A percentile compares a stretch with the other conserved stretches of the same genome.
Conservation (phyloP, 2,329 filamentous ascomycete genomes). For the Hansfordia pulvinata region DNA sequence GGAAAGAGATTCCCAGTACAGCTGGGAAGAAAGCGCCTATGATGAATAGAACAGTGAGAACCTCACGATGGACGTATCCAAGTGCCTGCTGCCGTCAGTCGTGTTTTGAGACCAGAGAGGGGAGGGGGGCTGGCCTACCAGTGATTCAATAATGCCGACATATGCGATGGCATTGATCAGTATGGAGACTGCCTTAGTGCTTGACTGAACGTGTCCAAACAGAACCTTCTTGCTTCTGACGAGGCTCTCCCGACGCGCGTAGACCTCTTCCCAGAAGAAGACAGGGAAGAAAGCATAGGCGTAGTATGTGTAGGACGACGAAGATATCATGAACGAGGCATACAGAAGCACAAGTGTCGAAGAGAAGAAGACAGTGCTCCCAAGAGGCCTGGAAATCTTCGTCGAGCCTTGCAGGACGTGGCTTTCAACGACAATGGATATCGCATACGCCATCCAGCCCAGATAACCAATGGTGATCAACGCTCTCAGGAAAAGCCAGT, state of each 20-base stretch:
- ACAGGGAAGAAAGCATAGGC: slow-evolving; percentile 85
- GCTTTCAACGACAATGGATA: slow-evolving; percentile 77
- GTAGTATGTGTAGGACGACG: slow-evolving; percentile 76
- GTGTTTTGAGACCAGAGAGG: slow-evolving; percentile 1
- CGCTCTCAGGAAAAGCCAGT: slow-evolving; percentile 89
- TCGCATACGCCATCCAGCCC: slow-evolving; percentile 87
- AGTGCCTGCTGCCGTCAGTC: slow-evolving; percentile 49
- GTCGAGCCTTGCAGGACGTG: slow-evolving; percentile 68
- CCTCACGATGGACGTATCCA: slow-evolving; percentile 82
- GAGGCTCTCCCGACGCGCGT: slow-evolving; percentile 60
- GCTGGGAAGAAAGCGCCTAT: slow-evolving; percentile 67
- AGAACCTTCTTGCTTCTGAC: slow-evolving; percentile 51
- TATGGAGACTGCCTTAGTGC: slow-evolving; percentile 43
- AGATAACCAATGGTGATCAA: slow-evolving; percentile 84
- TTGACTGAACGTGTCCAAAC: slow-evolving; percentile 53
- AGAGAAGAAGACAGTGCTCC: slow-evolving; percentile 54
- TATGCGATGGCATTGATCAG: slow-evolving; percentile 52
- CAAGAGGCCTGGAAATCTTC: slow-evolving; percentile 45
- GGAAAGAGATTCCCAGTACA: slow-evolving; percentile 59
- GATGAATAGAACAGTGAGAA: slow-evolving; percentile 71
- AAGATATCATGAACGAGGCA: slow-evolving; percentile 65
- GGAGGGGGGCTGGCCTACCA: slow-evolving; percentile 55
- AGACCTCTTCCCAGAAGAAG: slow-evolving; percentile 94
- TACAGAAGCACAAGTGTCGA: slow-evolving; percentile 65
- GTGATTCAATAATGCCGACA: slow-evolving; percentile 61